Evolutionary conservation across 202 grass and related monocot species (phyloP).

Genomic region (Bolboschoenoplectus hybrid): DNA sequence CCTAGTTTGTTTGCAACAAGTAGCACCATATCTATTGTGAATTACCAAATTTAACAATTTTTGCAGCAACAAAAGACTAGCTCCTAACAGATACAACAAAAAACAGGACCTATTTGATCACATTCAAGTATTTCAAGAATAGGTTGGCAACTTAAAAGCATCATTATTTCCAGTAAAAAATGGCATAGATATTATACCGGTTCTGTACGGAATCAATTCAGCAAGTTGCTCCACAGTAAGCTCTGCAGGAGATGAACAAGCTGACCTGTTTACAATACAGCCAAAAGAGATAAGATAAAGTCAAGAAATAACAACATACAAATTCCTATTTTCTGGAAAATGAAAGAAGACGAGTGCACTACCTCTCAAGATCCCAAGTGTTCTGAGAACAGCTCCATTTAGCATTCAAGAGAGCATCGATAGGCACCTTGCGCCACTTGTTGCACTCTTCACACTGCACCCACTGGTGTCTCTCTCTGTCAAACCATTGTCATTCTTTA

Average conservation of each 20-base stretch:
- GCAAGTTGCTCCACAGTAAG: conserved; percentile 77
- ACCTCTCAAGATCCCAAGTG: conserved; percentile 89
- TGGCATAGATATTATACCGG: conserved; percentile 45
- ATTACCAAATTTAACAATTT: conserved; percentile 1
- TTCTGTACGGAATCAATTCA: conserved; percentile 76
- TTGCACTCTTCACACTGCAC: conserved; percentile 89
- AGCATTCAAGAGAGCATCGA: conserved; percentile 69
- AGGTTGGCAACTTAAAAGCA: not conserved
- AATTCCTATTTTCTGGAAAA: not conserved
- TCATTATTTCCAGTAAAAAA: conserved; percentile 13
- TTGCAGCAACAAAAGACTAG: not conserved
- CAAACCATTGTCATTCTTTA: conserved; percentile 33
- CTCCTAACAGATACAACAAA: not conserved
- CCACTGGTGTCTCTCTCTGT: conserved; percentile 86
- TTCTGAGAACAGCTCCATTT: conserved; percentile 91
- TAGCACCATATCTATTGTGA: not conserved
- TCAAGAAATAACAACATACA: conserved; percentile 17
- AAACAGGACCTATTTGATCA: not conserved
- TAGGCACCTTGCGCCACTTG: conserved; percentile 91
- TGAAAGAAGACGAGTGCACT: conserved; percentile 30
- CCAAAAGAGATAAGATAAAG: conserved; percentile 22
- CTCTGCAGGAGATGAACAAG: conserved; percentile 69
- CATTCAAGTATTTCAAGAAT: conserved; percentile 8
- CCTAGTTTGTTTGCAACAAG: not conserved
- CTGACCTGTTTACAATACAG: conserved; percentile 55